Evolutionary conservation across 2,329 filamentous ascomycete species (phyloP), one percentile per base, ranked within the genome.

Genomic region (Talaromyces marneffei): DNA sequence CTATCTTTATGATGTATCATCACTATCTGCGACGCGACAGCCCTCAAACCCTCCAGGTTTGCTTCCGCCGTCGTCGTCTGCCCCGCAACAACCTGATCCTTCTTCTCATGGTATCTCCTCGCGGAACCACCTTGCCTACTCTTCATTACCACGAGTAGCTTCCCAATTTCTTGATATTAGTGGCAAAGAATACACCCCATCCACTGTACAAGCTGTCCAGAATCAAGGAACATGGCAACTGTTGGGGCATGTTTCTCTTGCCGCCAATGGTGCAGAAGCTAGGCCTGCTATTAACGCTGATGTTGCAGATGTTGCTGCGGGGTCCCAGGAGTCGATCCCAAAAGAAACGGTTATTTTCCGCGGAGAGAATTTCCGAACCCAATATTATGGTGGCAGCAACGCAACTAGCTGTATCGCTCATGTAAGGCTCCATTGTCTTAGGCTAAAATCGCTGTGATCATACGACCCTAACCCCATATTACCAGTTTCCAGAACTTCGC

Each of bases 351-450:
- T 65, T 7, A 66, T 67, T 27, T 66, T 68, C n/a, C 64, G 66
- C 8, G 66, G 66, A 2, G 54, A 66, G 56, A 66, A 67, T 48
- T 68, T 66, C 40, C 64, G 56, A 50, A 68, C 66, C 1, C 66
- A 66, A 39, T 68, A 66, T 25, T 68, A 66, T 48, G 66, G 66
- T n/a, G 64, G 66, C 7, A 68, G 65, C 39, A 67, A 68, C 63
- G 61, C 66, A 1, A 64, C 64, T 25, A 65, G 64, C 53, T 31
- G 65, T 18, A 66, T 68, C 25, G 65, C 64, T 16, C 65, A 67
- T 63, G 66, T 68, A 63, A 57, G 64, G 3, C 8, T 40, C 25
- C 35, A 14, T 25, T 52, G 40, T 52, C 27, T 5, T 16, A 16
- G 29, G 27, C 20, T 16, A 3, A 14, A 33, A n/a, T 7, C 23